Base-by-base conservation (phyloP, 768 basidiomycete genomes). In the Goffeauzyma gilvescens region DNA sequence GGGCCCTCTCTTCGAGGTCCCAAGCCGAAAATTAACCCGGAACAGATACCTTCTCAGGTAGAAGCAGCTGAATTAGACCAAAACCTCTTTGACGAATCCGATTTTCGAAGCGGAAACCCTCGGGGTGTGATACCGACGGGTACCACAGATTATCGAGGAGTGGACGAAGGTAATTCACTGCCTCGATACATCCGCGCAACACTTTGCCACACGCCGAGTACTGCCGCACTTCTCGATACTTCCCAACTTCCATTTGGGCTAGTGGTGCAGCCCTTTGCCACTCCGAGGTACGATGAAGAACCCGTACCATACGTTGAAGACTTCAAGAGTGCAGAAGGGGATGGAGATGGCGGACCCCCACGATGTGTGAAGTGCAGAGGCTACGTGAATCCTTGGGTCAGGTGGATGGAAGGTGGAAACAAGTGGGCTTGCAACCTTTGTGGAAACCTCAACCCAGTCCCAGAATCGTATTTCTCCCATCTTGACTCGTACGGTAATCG, bases 151-250 rank as follows among this genome's bases (percentile, higher is more conserved):
- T 90, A 74, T 53, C 67, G 78, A 44, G 76, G 82, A n/a, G 71
- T 95, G 44, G 90, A 98, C 66, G 86, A 96, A 72, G 90, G 78
- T 72, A 95, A 90, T 65, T 81, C 86, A 3, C 82, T 81, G 12
- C 93, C 93, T 6, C 81, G 81, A 55, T 85, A 81, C 61, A 71
- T 90, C 34, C 78, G 93, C 26, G 69, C 84, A 44, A 79, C 93
- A 13, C 84, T 87, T 5, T 87, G 86, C 75, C 79, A 78, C 57
- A 66, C 96, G 20, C 93, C 93, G 2, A 72, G 72, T 46, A 76
- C 80, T 2, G 75, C 78, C 13, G 75, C 78, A 33, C 72, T 98
- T 12, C 75, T 84, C 1, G 68, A 72, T 2, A 79, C 87, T 20
- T 83, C 86, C 41, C 73, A 75, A 33, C 73, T 96, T 32, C 93